Percentiles rank a stretch among this genome's conserved stretches.
Conservation (phyloP, 306 rosid genomes). For the Gynostemma pentaphyllum region DNA sequence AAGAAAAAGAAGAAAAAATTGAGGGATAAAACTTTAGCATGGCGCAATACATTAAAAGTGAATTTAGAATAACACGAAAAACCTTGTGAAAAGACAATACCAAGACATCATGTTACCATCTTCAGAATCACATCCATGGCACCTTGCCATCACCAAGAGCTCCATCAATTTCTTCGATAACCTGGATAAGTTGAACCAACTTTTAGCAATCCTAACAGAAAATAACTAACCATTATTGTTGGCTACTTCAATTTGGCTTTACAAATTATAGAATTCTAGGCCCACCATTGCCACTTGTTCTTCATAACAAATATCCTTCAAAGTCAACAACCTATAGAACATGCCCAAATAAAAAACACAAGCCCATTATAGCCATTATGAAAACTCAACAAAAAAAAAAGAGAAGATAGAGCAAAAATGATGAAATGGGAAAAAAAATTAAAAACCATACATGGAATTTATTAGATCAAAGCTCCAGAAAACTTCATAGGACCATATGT, state of each 20-base stretch:
- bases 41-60: neutral
- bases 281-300: too few relatives aligned
- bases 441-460: too few relatives aligned
- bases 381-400: too few relatives aligned
- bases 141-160: conserved; percentile 90
- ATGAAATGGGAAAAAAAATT: too few relatives aligned
- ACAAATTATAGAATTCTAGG: neutral
- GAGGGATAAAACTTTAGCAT: too few relatives aligned
- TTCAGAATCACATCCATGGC: conserved; percentile 88
- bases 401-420: too few relatives aligned
- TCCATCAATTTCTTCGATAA: conserved; percentile 95
- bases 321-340: too few relatives aligned
- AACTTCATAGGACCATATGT: too few relatives aligned
- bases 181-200: conserved; percentile 24
- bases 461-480: too few relatives aligned
- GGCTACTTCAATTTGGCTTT: neutral
- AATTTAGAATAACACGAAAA: neutral
- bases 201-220: neutral
- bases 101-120: conserved; percentile 50
- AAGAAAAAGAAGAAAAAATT: neutral
- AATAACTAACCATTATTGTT: neutral
- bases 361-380: too few relatives aligned
- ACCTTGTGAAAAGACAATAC: neutral
- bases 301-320: too few relatives aligned
- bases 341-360: neutral